Conservation (phyloP, 2,329 filamentous ascomycete species). For the Sclerotiophoma versabilis region DNA sequence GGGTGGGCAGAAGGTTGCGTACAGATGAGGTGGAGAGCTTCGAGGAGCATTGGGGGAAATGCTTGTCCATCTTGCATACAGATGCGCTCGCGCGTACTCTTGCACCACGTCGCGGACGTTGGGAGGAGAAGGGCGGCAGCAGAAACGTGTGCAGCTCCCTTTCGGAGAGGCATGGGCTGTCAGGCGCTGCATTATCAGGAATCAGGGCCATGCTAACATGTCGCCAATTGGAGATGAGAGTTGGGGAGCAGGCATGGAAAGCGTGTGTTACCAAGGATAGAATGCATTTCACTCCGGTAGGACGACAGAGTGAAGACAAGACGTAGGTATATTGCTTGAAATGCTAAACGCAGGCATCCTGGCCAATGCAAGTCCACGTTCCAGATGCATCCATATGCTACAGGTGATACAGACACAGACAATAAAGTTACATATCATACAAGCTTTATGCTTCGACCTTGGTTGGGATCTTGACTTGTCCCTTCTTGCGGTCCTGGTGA, state of each 20-base stretch:
- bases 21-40: slow-evolving; percentile 47
- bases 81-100: not conserved
- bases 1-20: slow-evolving; percentile 57
- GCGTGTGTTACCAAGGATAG: not conserved
- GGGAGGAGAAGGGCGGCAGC: not conserved
- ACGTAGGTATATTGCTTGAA: slow-evolving; percentile 21
- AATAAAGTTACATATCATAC: slow-evolving; percentile 34
- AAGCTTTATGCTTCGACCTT: slow-evolving; percentile 56
- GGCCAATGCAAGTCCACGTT: slow-evolving; percentile 18
- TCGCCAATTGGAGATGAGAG: not conserved
- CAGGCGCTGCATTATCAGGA: not conserved
- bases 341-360: slow-evolving; percentile 13
- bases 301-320: slow-evolving; percentile 3
- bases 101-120: not conserved
- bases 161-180: not conserved
- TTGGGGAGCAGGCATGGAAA: no score
- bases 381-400: slow-evolving; percentile 24
- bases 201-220: not conserved
- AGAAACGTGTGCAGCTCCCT: not conserved
- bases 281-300: not conserved
- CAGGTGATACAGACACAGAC: slow-evolving; percentile 27
- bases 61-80: not conserved
- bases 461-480: slow-evolving; percentile 68
- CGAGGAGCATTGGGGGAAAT: not conserved
- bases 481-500: slow-evolving; percentile 68